A percentile compares a stretch with the other conserved stretches of the same genome.
Evolutionary conservation across 805 yeast species (phyloP).

Genomic region (Candida suzukii): DNA sequence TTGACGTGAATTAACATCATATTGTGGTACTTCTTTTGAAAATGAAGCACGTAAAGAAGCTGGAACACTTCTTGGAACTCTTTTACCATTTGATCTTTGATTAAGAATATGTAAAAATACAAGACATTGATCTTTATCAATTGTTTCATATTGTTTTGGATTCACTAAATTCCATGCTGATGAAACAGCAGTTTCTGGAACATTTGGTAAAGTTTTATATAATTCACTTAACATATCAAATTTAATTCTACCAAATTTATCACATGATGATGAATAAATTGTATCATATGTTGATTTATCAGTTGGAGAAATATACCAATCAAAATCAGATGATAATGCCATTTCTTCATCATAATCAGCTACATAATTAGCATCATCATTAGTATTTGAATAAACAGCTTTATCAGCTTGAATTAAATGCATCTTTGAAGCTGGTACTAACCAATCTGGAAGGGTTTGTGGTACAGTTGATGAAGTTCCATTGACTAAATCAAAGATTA

Average conservation of each 20-base stretch:
- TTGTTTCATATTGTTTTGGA: slow-evolving; percentile 79
- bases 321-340: slow-evolving; percentile 60
- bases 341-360: slow-evolving; percentile 54
- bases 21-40: slow-evolving; percentile 75
- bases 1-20: slow-evolving; percentile 52
- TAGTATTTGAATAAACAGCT: slow-evolving; percentile 39
- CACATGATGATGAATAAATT: slow-evolving; percentile 67
- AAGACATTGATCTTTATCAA: slow-evolving; percentile 88
- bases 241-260: slow-evolving; percentile 70
- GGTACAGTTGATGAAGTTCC: slow-evolving; percentile 58
- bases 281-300: slow-evolving; percentile 76
- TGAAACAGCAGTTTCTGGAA: slow-evolving; percentile 78
- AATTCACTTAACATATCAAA: slow-evolving; percentile 66
- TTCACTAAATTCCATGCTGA: slow-evolving; percentile 95
- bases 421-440: slow-evolving; percentile 83
- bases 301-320: slow-evolving; percentile 94
- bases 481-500: slow-evolving; percentile 86
- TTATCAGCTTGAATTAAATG: slow-evolving; percentile 80
- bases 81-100: slow-evolving; percentile 71
- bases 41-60: slow-evolving; percentile 86
- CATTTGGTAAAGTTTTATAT: slow-evolving; percentile 58
- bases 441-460: slow-evolving; percentile 76
- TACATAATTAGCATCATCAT: slow-evolving; percentile 11
- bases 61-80: slow-evolving; percentile 94
- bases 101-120: slow-evolving; percentile 87